Evolutionary conservation across 2,329 filamentous ascomycete genomes (phyloP), one percentile per base, ranked within the genome.

Genomic region (Colletotrichum agaves): DNA sequence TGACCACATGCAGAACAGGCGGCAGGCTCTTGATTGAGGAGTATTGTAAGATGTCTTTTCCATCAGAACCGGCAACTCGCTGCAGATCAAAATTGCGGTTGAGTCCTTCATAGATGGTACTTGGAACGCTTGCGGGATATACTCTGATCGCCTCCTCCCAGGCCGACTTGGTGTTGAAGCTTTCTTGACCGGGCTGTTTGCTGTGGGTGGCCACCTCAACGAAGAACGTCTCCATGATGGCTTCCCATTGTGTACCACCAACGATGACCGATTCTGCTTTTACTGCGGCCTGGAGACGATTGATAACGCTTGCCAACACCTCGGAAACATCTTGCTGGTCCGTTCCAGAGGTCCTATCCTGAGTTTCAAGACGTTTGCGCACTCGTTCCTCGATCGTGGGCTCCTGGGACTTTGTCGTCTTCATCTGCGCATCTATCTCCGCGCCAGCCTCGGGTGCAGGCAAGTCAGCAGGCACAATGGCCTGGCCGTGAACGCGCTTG

Each of bases 241-340:
- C 85, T 76, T 98, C 96, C 19, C 90, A 81, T 77, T 98, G 95
- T 71, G 97, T 91, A 3, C 91, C 91, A 49, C 90, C 82, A 6
- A 85, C 80, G 64, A 81, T 77, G 67, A 93, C 88, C 37, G 87
- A 82, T n/a, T 85, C 86, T 5, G 93, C 87, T 64, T 87, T 90
- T 74, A 98, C 94, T 2, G 95, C 94, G 59, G 93, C 94, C 74
- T 96, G 92, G n/a, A 98, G 84, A 57, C 96, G 91, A 75, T 95
- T 94, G 66, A 98, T 88, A 27, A 97, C 92, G 74, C 95, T 96
- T 66, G 93, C 93, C 81, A 98, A 94, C 50, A 98, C 95, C 78
- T 99, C 96, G 12, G 94, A 94, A 4, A 98, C 95, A 79, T 99
- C 96, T 79, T 99, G 94, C 75, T 99, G 96, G 37, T 93, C 84